Evolutionary conservation across 2,329 filamentous ascomycete species (phyloP), one percentile per base, ranked within the genome.

Genomic region (Pseudogymnoascus sp.): DNA sequence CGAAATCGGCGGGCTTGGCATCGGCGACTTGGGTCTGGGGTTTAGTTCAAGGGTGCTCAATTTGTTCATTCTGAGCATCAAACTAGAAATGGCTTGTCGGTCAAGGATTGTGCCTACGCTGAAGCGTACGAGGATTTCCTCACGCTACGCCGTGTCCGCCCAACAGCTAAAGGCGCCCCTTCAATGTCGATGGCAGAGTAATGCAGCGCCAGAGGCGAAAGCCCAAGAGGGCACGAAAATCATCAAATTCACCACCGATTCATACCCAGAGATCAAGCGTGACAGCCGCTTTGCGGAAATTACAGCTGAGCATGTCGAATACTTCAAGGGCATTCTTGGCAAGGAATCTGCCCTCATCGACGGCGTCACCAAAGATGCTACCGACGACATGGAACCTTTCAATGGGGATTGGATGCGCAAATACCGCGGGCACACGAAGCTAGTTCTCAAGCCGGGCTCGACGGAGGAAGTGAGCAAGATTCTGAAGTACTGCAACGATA

Each of bases 341-440:
- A 82, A 84, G 58, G 85, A 88, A 36, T 90, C 89, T 36, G 92
- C 91, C 1, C 81, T 97, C 60, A 84, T 97, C 65, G 92, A 97
- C 73, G 91, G 91, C 60, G 82, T 96, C 62, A 90, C 86, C 3
- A 76, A 84, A 68, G 85, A 92, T 75, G 86, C 86, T 12, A 78
- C 81, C 2, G 89, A 90, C 69, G 94, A 97, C 72, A 82, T 97
- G 67, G 91, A 94, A 73, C 84, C 90, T 6, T 99, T 92, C 82
- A 99, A 99, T 76, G 86, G 87, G 73, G 94, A 99, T 78, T 99
- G 95, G 94, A 97, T 99, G 92, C 88, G 90, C 76, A 99, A 99
- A 78, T 99, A 96, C 79, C 87, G 90, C 65, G 95, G 94, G 30
- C 92, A 97, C 76, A 86, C 90, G 65, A 86, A 87, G 71, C 79